Percentiles rank a stretch among this genome's conserved stretches.
phyloP scores from a whole-genome alignment of 192 early-diverging fungal genomes.

The Powellomyces hirtus region DNA sequence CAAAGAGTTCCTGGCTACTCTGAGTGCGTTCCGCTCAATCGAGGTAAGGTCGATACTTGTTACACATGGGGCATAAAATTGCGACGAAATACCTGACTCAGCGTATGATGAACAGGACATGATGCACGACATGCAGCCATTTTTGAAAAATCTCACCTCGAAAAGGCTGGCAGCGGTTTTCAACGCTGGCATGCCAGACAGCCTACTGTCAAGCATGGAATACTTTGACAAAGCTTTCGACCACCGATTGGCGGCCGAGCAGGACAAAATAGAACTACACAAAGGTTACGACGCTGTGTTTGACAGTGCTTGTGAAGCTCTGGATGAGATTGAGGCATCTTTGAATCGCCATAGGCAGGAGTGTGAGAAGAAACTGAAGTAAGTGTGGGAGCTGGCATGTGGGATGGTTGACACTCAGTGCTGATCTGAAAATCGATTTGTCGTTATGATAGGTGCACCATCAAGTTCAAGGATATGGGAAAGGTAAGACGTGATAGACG shows the following conservation, averaged over 20 bases:
- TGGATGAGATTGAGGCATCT: constrained; percentile 62
- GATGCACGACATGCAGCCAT: constrained; percentile 15
- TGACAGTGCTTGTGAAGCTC: constrained; percentile 60
- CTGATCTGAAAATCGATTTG: no score
- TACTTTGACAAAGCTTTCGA: constrained; percentile 80
- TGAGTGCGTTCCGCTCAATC: constrained; percentile 57
- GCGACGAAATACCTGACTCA: no score
- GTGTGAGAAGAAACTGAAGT: constrained; percentile 62
- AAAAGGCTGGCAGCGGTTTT: constrained; percentile 50
- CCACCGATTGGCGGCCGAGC: constrained; percentile 49
- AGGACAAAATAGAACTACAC: constrained; percentile 34
- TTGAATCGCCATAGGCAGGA: constrained; percentile 70
- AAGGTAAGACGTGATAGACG: constrained; percentile 58
- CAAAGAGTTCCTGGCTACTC: constrained; percentile 74
- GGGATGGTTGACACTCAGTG: no score
- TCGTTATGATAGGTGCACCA: constrained; percentile 53
- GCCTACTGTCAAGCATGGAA: constrained; percentile 58
- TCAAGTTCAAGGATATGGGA: constrained; percentile 85
- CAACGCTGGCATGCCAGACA: constrained; percentile 42
- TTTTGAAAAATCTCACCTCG: constrained; percentile 3
- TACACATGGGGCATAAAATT: no score
- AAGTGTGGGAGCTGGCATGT: no score
- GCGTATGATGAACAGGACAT: constrained; percentile 4
- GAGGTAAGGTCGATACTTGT: constrained; percentile 36
- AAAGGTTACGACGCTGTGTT: constrained; percentile 74